Evolutionary conservation across 2,329 filamentous ascomycete species (phyloP).

Genomic region (Penicillium aurantiogriseum): DNA sequence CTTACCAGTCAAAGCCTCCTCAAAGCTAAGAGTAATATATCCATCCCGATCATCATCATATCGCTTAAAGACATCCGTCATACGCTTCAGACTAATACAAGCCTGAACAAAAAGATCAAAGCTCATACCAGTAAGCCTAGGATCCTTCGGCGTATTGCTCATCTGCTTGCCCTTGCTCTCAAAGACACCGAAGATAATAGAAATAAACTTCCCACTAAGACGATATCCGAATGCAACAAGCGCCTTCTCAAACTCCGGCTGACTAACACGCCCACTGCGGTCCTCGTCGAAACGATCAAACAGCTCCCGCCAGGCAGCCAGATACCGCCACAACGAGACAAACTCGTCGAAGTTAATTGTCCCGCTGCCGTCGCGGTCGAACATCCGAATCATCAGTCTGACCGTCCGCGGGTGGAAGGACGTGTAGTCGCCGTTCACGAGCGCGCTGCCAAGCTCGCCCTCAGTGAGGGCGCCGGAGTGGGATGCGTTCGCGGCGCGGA

Average conservation of each 20-base stretch:
- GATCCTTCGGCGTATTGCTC: conserved; percentile 34
- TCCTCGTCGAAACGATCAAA: conserved; percentile 96
- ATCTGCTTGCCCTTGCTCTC: conserved; percentile 57
- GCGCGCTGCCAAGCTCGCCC: conserved; percentile 78
- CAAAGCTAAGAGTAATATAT: conserved; percentile 80
- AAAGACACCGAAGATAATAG: conserved; percentile 82
- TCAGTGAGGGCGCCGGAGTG: conserved; percentile 81
- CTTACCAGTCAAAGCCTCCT: conserved; percentile 70
- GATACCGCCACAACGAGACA: conserved; percentile 92
- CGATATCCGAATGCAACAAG: conserved; percentile 92
- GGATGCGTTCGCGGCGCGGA: conserved; percentile 79
- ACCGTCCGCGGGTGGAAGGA: conserved; percentile 92
- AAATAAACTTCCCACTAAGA: conserved; percentile 78
- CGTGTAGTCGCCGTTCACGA: conserved; percentile 95
- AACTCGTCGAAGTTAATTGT: conserved; percentile 95
- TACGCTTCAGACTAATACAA: conserved; percentile 92
- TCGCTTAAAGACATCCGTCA: conserved; percentile 99
- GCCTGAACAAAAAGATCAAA: conserved; percentile 98
- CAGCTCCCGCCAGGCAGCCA: conserved; percentile 87
- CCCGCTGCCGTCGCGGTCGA: conserved; percentile 85
- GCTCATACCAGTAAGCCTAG: conserved; percentile 63
- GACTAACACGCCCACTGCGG: conserved; percentile 78
- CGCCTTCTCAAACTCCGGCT: conserved; percentile 84
- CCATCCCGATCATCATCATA: conserved; percentile 97
- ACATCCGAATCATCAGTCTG: conserved; percentile 99